These are phyloP conservation scores for Pythium aristosporum DNA, from an alignment of 352 stramenopile genomes.

Conservation along the genomic window DNA sequence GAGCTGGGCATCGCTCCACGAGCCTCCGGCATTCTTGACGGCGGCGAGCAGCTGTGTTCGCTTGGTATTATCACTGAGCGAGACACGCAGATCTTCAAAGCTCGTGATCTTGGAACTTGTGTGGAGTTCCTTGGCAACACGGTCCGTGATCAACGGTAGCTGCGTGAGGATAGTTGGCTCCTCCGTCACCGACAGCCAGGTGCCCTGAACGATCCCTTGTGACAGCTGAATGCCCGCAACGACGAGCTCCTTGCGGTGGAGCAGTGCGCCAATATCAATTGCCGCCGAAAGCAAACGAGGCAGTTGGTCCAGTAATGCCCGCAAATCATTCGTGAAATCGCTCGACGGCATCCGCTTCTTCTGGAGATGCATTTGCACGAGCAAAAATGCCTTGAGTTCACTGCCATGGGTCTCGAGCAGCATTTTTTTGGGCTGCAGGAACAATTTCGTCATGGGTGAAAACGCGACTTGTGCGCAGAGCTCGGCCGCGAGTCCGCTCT, in stretches of 20 bases:
- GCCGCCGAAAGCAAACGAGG: slow-evolving; percentile 93
- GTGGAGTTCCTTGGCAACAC: slow-evolving; percentile 35
- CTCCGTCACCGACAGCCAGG: slow-evolving; percentile 34
- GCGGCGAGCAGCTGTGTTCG: slow-evolving; percentile 11
- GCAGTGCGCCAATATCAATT: slow-evolving; percentile 83
- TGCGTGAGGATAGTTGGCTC: slow-evolving; percentile 35
- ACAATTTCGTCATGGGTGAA: slow-evolving; percentile 61
- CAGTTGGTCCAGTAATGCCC: slow-evolving; percentile 94
- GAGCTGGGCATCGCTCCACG: slow-evolving; percentile 25
- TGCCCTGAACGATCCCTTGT: slow-evolving; percentile 52
- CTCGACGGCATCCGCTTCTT: slow-evolving; percentile 93
- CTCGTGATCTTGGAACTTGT: slow-evolving; percentile 8
- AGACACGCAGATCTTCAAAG: slow-evolving; percentile 9
- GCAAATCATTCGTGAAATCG: slow-evolving; percentile 98
- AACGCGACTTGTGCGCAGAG: slow-evolving; percentile 57
- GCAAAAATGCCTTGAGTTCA: slow-evolving; percentile 81
- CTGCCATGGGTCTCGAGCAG: slow-evolving; percentile 77
- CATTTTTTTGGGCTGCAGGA: slow-evolving; percentile 46
- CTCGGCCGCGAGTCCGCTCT: slow-evolving; percentile 59
- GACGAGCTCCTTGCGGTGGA: slow-evolving; percentile 53
- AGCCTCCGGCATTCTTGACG: slow-evolving; percentile 10
- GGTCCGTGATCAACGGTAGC: slow-evolving; percentile 40
- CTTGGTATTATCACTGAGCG: slow-evolving; percentile 15
- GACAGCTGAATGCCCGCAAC: slow-evolving; percentile 54
- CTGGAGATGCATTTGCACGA: slow-evolving; percentile 96